These are phyloP conservation scores for Garcia nutans DNA, from an alignment of 345 rosid genomes.

Conservation along the genomic window DNA sequence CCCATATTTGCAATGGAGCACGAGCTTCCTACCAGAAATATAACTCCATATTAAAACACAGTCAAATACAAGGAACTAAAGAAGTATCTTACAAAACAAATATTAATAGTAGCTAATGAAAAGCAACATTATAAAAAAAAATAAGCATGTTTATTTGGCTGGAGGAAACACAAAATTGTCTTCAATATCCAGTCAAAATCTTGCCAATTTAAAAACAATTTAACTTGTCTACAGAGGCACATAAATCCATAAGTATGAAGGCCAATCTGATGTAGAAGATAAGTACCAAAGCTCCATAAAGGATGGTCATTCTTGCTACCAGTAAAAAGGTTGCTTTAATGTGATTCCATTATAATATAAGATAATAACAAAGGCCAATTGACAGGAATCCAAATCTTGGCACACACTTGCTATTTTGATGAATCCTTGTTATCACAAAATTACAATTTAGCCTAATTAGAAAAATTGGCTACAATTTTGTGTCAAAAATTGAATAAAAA, in stretches of 20 bases:
- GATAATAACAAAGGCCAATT: too few species aligned
- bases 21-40: conserved; percentile 70
- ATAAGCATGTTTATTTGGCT: background rate
- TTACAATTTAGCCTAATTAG: too few species aligned
- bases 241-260: background rate
- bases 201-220: background rate
- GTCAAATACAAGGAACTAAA: background rate
- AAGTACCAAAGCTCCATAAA: background rate
- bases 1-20: conserved; percentile 84
- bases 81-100: background rate
- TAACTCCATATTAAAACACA: background rate
- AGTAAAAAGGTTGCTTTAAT: background rate
- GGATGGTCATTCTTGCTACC: background rate
- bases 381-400: too few species aligned
- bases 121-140: background rate
- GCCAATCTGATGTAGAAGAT: background rate
- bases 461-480: too few species aligned
- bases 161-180: background rate
- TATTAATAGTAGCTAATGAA: background rate
- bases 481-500: too few species aligned
- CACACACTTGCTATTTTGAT: too few species aligned
- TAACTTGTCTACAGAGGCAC: background rate
- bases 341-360: background rate
- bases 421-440: too few species aligned
- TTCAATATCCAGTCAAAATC: background rate